Conservation (phyloP, 164 flowering plant genomes). For the Amborella trichopoda region DNA sequence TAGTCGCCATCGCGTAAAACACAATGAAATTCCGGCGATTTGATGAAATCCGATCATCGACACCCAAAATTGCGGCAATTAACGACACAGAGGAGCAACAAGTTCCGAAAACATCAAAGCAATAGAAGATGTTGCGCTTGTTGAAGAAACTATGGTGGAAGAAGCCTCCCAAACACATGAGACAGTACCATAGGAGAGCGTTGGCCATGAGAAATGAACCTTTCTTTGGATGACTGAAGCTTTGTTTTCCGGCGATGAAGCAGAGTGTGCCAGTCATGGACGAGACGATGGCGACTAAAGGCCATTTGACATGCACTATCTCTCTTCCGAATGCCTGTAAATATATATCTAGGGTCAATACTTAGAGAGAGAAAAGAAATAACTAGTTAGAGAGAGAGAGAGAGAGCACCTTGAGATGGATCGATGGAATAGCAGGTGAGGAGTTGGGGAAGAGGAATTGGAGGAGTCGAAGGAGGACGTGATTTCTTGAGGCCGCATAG, state of each 20-base stretch:
- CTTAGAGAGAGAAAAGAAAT: not conserved
- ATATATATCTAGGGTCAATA: not conserved
- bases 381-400: not conserved
- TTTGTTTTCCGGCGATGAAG: not conserved
- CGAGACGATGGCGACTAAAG: not conserved
- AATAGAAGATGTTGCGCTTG: not conserved
- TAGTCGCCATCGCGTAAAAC: not conserved
- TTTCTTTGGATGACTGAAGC: not conserved
- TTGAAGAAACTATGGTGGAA: not conserved
- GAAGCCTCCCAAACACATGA: slow-evolving; percentile 1
- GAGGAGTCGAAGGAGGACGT: not conserved
- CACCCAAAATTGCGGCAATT: not conserved
- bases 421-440: not conserved
- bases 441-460: not conserved
- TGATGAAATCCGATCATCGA: not conserved
- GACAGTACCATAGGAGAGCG: not conserved
- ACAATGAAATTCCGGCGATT: not conserved
- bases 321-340: not conserved
- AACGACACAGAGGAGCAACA: slow-evolving; percentile 1
- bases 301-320: not conserved
- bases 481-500: not conserved
- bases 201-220: not conserved
- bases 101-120: not conserved
- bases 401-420: not conserved
- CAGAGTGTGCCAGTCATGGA: not conserved